Evolutionary conservation across 257 asterid species (phyloP), one percentile per base, ranked within the genome.

Genomic region (Paulownia fortunei): DNA sequence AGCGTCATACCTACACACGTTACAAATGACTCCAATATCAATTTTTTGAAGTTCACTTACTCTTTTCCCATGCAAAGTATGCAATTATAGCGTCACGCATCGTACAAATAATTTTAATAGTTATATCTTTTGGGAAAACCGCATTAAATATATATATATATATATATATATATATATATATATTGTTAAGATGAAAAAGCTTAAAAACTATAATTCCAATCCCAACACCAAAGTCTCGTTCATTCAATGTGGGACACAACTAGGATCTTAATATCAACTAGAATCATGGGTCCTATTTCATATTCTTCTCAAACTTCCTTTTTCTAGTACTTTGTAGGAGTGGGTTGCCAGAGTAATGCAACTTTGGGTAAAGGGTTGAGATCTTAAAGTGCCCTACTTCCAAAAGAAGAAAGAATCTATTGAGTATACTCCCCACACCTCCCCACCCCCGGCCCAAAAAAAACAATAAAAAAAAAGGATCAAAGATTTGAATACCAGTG

Each of bases 401-500:
- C 82, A 74, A 69, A 82, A 78, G 55, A 46, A 82, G 86, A 72
- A 81, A 76, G 79, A 79, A 69, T 79, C 76, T 74, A 59, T 59
- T 30, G 42, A 71, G 8, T 42, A 62, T 49, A 16, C n/a, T 70
- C 64, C 30, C 49, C 9, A 68, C n/a, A n/a, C n/a, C n/a, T n/a
- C n/a, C n/a, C n/a, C n/a, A n/a, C n/a, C n/a, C n/a, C n/a, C n/a
- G n/a, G n/a, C n/a, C n/a, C n/a, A n/a, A n/a, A n/a, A n/a, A n/a
- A n/a, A n/a, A n/a, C n/a, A n/a, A n/a, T n/a, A 13, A 24, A 51
- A 1, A 24, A 68, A 24, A 46, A 30, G 4, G 55, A 66, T 16
- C 18, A 37, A 39, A 70, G 15, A 9, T 16, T n/a, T 69, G 54
- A 26, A 41, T 34, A 9, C 44, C 51, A 61, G 52, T 58, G 26